These are phyloP conservation scores for Chlamydomonas incerta DNA, from an alignment of 139 green algal species.

Conservation along the genomic window DNA sequence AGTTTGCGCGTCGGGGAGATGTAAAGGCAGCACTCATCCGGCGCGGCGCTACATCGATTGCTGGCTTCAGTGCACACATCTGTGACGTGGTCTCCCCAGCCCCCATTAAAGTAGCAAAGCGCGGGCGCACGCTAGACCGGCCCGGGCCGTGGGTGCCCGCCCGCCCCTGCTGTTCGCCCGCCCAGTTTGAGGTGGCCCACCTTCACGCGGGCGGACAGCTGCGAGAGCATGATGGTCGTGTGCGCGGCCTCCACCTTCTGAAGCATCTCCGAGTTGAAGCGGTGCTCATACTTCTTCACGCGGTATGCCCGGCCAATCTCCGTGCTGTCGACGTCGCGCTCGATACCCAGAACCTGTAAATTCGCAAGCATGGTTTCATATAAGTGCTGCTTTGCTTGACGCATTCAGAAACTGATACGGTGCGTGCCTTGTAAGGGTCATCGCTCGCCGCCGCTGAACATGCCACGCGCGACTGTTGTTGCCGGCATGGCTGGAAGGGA, in stretches of 20 bases:
- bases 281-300: slow-evolving; percentile 52
- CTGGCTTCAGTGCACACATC: too few species aligned
- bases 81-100: too few species aligned
- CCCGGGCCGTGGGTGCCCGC: too few species aligned
- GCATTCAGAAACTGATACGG: too few species aligned
- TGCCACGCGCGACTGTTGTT: background rate
- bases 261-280: slow-evolving; percentile 41
- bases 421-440: slow-evolving; percentile 26
- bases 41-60: too few species aligned
- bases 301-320: slow-evolving; percentile 56
- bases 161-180: too few species aligned
- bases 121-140: too few species aligned
- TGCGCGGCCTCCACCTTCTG: slow-evolving; percentile 63
- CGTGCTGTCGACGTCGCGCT: slow-evolving; percentile 49
- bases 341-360: slow-evolving; percentile 60
- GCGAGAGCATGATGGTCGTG: slow-evolving; percentile 56
- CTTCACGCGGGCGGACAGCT: slow-evolving; percentile 59
- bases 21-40: too few species aligned
- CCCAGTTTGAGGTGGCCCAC: background rate
- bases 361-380: background rate
- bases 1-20: too few species aligned
- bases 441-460: background rate
- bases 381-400: background rate
- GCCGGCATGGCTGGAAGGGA: slow-evolving; percentile 8
- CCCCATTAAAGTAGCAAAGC: too few species aligned